Evolutionary conservation across 768 basidiomycete species (phyloP).

Genomic region (Suillus occidentalis): DNA sequence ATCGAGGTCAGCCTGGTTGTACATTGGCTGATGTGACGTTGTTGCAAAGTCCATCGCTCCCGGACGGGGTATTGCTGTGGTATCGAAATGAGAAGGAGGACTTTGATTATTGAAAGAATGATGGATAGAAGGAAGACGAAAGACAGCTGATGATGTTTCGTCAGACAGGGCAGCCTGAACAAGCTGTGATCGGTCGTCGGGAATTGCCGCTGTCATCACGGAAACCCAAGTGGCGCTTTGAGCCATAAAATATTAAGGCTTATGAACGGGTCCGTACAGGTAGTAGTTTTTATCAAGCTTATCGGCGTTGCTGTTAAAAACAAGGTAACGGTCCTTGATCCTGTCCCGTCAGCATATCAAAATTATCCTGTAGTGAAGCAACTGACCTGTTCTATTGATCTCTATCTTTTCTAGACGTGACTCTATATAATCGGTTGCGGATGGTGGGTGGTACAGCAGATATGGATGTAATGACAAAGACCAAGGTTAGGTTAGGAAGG

Average conservation of each 20-base stretch:
- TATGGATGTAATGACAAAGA: conserved; percentile 4
- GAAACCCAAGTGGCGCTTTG: conserved; percentile 37
- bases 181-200: conserved; percentile 61
- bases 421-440: conserved; percentile 1
- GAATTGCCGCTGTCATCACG: conserved; percentile 48
- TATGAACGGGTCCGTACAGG: conserved; percentile 32
- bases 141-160: conserved; percentile 28
- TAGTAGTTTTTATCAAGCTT: conserved; percentile 13
- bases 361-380: conserved; percentile 10
- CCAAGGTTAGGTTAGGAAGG: conserved; percentile 9
- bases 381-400: conserved; percentile 19
- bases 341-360: conserved; percentile 18
- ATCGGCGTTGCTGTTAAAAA: conserved; percentile 14
- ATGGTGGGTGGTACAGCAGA: background rate
- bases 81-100: conserved; percentile 48
- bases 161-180: conserved; percentile 26
- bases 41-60: conserved; percentile 54
- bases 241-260: conserved; percentile 33
- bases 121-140: conserved; percentile 38
- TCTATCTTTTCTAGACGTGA: conserved; percentile 6
- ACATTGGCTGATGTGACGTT: conserved; percentile 41
- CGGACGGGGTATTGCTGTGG: conserved; percentile 39
- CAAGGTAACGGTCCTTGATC: background rate
- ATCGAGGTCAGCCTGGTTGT: conserved; percentile 58
- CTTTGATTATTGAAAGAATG: conserved; percentile 21